Evolutionary conservation across 2,329 filamentous ascomycete genomes (phyloP).

Genomic region (Colletotrichum graminicola): DNA sequence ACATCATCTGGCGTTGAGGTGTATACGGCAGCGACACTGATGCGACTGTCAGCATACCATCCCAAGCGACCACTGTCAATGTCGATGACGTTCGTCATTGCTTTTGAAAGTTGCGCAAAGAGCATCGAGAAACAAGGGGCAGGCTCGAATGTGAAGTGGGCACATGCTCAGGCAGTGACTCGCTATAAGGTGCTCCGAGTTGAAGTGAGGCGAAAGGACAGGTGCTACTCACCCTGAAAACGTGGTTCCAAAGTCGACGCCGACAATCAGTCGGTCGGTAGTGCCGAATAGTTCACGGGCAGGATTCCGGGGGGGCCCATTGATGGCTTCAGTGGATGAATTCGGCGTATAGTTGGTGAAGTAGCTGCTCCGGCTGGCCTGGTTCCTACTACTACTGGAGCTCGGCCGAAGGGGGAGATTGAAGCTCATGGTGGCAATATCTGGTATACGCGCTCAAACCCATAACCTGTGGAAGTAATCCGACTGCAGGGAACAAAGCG

Average conservation of each 20-base stretch:
- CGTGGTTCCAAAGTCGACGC: constrained; percentile 87
- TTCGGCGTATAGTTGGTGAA: constrained; percentile 67
- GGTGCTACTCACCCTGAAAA: constrained; percentile 75
- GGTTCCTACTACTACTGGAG: constrained; percentile 62
- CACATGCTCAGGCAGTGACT: background rate
- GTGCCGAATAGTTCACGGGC: constrained; percentile 63
- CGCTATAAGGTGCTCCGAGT: background rate
- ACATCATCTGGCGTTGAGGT: constrained; percentile 83
- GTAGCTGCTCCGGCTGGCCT: constrained; percentile 68
- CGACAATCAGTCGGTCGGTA: constrained; percentile 78
- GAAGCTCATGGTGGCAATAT: constrained; percentile 59
- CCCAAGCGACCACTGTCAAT: constrained; percentile 3
- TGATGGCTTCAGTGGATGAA: constrained; percentile 72
- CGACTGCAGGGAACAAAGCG: constrained; percentile 23
- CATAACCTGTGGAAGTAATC: constrained; percentile 32
- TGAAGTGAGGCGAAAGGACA: background rate
- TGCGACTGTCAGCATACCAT: constrained; percentile 33
- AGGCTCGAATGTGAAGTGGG: background rate
- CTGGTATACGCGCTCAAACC: constrained; percentile 35
- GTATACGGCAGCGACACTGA: constrained; percentile 78
- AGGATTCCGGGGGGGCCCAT: constrained; percentile 70
- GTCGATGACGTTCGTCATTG: constrained; percentile 1
- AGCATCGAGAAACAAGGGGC: background rate
- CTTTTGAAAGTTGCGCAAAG: constrained; percentile 1
- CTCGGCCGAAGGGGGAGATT: constrained; percentile 64